These are phyloP conservation scores for Solanum corneliomulleri DNA, from an alignment of 257 asterid genomes.

Conservation along the genomic window DNA sequence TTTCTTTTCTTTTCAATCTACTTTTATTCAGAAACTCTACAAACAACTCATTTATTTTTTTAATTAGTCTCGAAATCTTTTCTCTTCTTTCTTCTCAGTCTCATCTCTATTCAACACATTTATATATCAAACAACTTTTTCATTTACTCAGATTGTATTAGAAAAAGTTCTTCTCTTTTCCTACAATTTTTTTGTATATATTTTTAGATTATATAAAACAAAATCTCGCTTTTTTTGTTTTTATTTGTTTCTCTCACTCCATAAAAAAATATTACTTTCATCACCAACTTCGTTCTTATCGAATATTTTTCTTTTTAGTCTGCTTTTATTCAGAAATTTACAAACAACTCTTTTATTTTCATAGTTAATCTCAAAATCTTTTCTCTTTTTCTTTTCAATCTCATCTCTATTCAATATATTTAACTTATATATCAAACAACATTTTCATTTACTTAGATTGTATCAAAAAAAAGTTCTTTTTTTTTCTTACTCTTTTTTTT, in stretches of 20 bases:
- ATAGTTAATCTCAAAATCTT: neutral
- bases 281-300: neutral
- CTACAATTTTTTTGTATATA: neutral
- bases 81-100: too few species aligned
- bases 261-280: neutral
- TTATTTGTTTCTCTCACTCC: neutral
- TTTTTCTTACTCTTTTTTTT: too few species aligned
- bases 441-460: neutral
- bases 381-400: neutral
- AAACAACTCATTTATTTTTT: too few species aligned
- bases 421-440: neutral
- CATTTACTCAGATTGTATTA: neutral
- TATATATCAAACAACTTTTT: neutral
- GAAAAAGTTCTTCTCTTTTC: neutral
- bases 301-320: neutral
- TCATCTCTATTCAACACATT: too few species aligned
- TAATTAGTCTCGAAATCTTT: too few species aligned
- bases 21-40: too few species aligned
- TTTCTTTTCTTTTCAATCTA: too few species aligned
- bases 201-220: too few species aligned
- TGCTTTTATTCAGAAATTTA: too few species aligned
- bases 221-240: too few species aligned
- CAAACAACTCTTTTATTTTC: neutral
- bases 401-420: neutral
- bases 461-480: neutral